A percentile compares a stretch with the other conserved stretches of the same genome.
Evolutionary conservation across 2,329 filamentous ascomycete genomes (phyloP).

Genomic region (Dactylellina drechsleri): DNA sequence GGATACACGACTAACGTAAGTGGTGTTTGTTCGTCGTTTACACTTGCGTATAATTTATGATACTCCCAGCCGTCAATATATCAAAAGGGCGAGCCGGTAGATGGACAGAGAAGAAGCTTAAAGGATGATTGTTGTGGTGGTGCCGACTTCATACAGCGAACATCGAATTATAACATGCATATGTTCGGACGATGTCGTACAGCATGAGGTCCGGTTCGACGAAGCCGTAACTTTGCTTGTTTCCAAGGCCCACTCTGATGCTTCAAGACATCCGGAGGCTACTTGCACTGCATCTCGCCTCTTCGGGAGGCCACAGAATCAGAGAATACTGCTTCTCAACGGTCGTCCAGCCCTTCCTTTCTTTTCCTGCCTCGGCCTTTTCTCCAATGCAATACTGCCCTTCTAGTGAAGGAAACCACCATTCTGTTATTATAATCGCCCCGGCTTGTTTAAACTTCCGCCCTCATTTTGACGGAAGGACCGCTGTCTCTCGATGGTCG

Average conservation of each 20-base stretch:
- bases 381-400: neutral
- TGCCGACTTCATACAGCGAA: too few species aligned
- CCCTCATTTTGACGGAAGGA: slow-evolving; percentile 41
- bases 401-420: slow-evolving; percentile 9
- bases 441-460: slow-evolving; percentile 7
- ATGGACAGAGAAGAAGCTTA: too few species aligned
- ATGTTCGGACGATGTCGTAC: slow-evolving; percentile 21
- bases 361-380: slow-evolving; percentile 1
- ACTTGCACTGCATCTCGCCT: slow-evolving; percentile 44
- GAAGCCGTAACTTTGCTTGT: slow-evolving; percentile 40
- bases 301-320: slow-evolving; percentile 18
- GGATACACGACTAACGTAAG: slow-evolving; percentile 43
- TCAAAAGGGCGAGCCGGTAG: too few species aligned
- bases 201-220: slow-evolving; percentile 29
- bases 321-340: slow-evolving; percentile 9
- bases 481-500: slow-evolving; percentile 33
- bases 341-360: slow-evolving; percentile 2
- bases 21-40: slow-evolving; percentile 20
- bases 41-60: slow-evolving; percentile 9
- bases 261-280: slow-evolving; percentile 7
- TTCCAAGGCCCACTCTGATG: neutral
- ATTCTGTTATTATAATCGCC: slow-evolving; percentile 27
- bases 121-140: too few species aligned
- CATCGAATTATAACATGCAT: slow-evolving; percentile 1
- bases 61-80: slow-evolving; percentile 1